Evolutionary conservation across 139 green algal species (phyloP), one percentile per base, ranked within the genome.

Genomic region (Pleodorina starrii): DNA sequence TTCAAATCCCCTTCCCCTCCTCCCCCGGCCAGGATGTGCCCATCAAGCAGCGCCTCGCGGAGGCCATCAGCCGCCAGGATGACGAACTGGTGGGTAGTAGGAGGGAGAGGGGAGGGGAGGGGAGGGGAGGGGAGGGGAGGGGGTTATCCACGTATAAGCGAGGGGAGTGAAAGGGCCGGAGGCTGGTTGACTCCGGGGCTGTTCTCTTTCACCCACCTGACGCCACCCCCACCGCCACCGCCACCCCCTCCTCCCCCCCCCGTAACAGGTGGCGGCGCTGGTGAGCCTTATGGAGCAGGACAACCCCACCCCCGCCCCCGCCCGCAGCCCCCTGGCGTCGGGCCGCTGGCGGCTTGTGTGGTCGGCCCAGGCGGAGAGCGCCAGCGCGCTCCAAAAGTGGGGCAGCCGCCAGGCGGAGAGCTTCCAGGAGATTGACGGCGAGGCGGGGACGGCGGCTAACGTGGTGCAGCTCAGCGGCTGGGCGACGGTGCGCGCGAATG

Each of bases 331-430:
- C 0, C 59, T 92, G 50, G 90, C 90, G 0, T 69, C 44, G 4
- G 96, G 96, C 84, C 93, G 77, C 17, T 98, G 96, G 96, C 92
- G 95, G n/a, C 88, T 97, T 50, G 50, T 93, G 17, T 98, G 96
- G 96, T 92, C 89, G 2, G 79, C 94, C 86, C 96, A 98, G 92
- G 92, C 93, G 1, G 76, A 86, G 10, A 91, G 89, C 68, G 95
- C 95, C 12, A 94, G 93, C 69, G 72, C 91, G 0, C 92, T 98
- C 59, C 96, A 98, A 84, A 95, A 95, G 87, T 87, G 73, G 75
- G 90, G 92, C 78, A 90, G 23, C 72, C 36, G 35, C 16, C 88
- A 91, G 88, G 42, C 88, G 21, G 48, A 89, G 27, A 88, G 75
- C 72, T 86, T 86, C 86, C 86, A 90, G 90, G 80, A 97, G 27